These are phyloP conservation scores for Scedosporium minutisporum DNA, from an alignment of 2,329 filamentous ascomycete genomes.

Conservation along the genomic window DNA sequence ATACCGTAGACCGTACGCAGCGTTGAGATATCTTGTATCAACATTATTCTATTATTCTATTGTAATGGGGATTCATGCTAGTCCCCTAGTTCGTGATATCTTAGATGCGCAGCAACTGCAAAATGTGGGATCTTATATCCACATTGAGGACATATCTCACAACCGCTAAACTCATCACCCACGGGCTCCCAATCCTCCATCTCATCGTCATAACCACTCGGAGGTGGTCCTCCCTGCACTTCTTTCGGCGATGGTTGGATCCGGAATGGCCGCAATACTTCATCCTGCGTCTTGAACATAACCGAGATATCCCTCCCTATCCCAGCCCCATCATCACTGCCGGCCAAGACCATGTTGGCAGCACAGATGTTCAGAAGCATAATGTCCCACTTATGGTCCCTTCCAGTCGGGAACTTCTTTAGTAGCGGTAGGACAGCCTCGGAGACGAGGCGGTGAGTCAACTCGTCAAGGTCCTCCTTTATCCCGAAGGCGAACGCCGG, in stretches of 20 bases:
- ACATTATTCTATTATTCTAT: background rate
- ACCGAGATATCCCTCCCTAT: conserved; percentile 66
- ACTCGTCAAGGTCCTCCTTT: conserved; percentile 42
- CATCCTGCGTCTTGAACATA: conserved; percentile 74
- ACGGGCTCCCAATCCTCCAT: conserved; percentile 16
- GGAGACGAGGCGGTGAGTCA: conserved; percentile 59
- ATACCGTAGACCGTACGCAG: background rate
- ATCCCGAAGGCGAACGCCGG: conserved; percentile 65
- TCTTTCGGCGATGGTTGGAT: conserved; percentile 14
- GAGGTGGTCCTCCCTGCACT: conserved; percentile 16
- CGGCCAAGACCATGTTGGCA: conserved; percentile 65
- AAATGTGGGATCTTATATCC: conserved; percentile 45
- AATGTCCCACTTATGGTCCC: conserved; percentile 61
- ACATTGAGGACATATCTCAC: conserved; percentile 34
- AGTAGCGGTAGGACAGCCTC: conserved; percentile 65
- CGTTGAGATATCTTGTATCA: background rate
- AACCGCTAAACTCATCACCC: conserved; percentile 12
- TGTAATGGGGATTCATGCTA: background rate
- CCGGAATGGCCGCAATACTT: conserved; percentile 57
- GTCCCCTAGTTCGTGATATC: conserved; percentile 35
- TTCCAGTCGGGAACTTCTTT: conserved; percentile 60
- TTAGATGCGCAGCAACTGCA: conserved; percentile 46
- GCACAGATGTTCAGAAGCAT: conserved; percentile 80
- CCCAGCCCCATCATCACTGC: conserved; percentile 37
- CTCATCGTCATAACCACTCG: conserved; percentile 18